These are phyloP conservation scores for Pichia sp. DNA, from an alignment of 1,139 yeast species.

Conservation along the genomic window DNA sequence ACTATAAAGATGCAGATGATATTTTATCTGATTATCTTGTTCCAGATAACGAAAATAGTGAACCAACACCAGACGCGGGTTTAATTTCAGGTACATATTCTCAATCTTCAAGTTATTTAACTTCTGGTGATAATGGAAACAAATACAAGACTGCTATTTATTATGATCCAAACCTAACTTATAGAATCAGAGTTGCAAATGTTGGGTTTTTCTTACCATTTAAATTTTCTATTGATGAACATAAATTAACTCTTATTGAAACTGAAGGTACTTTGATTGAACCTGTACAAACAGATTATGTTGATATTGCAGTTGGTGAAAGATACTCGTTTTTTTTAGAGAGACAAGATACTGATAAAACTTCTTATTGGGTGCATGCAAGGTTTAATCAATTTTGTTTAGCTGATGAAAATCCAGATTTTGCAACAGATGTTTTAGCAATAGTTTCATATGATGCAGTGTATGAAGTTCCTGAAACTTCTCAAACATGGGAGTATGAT, in stretches of 20 bases:
- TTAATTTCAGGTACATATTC: conserved; percentile 21
- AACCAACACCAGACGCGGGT: conserved; percentile 24
- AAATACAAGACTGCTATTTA: conserved; percentile 22
- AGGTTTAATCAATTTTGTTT: conserved; percentile 36
- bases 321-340: conserved; percentile 56
- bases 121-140: conserved; percentile 19
- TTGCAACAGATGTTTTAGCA: conserved; percentile 34
- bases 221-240: conserved; percentile 37
- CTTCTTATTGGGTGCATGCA: conserved; percentile 23
- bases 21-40: conserved; percentile 16
- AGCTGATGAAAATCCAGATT: conserved; percentile 30
- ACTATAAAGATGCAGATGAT: conserved; percentile 15
- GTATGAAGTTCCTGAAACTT: conserved; percentile 11
- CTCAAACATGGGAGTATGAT: conserved; percentile 24
- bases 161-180: conserved; percentile 29
- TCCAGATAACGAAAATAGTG: conserved; percentile 30
- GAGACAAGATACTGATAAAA: conserved; percentile 35
- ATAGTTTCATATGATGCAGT: conserved; percentile 31
- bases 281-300: conserved; percentile 42
- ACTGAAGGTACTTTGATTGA: conserved; percentile 57
- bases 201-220: conserved; percentile 43
- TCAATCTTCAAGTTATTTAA: conserved; percentile 14
- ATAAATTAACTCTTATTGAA: conserved; percentile 50
- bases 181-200: conserved; percentile 36
- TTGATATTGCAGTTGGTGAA: conserved; percentile 61